Evolutionary conservation across 768 basidiomycete genomes (phyloP), one percentile per base, ranked within the genome.

Genomic region (Leccinum fibrillosum): DNA sequence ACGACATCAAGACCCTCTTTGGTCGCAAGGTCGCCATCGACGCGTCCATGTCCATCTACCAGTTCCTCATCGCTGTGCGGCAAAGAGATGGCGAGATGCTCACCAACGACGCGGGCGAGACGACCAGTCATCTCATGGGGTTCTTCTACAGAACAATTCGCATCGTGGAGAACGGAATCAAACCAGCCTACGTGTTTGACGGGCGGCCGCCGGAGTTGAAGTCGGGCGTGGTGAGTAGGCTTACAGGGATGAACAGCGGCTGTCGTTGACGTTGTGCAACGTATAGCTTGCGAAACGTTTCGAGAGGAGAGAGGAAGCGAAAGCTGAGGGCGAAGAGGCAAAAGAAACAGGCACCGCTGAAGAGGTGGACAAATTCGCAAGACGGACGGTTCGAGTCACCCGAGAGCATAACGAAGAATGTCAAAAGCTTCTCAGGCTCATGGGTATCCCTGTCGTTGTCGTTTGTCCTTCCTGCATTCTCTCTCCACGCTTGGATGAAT

Each of bases 11-110:
- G 77, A 94, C 92, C 25, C 86, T 99, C 47, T 98, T 99, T 64
- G 96, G 97, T 2, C 87, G 97, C 66, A 98, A 98, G 78, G 94
- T 98, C 63, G 96, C 96, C 58, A 93, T 99, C 63, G 97, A 99
- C 80, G 97, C 97, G 70, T 94, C 92, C 59, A 94, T 94, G 92
- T 91, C 88, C 2, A 94, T 95, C 53, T 96, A 94, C 80, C 94
- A 96, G 70, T 99, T 99, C 74, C 85, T 99, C 58, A 98, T 99
- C 58, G 97, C 97, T 19, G 97, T 98, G 11, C 83, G 97, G 30
- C 94, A 96, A 74, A 88, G 86, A 71, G 97, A 98, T 71, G 97
- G 97, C 19, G 94, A 98, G 74, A 84, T 95, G 80, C 82, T 99
- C 64, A 96, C 89, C 66, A 98, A 98, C 69, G 96, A 98, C n/a